Percentiles rank a stretch among this genome's conserved stretches.
Conservation (phyloP, 495 filamentous ascomycete genomes). For the Rusavskia elegans region DNA sequence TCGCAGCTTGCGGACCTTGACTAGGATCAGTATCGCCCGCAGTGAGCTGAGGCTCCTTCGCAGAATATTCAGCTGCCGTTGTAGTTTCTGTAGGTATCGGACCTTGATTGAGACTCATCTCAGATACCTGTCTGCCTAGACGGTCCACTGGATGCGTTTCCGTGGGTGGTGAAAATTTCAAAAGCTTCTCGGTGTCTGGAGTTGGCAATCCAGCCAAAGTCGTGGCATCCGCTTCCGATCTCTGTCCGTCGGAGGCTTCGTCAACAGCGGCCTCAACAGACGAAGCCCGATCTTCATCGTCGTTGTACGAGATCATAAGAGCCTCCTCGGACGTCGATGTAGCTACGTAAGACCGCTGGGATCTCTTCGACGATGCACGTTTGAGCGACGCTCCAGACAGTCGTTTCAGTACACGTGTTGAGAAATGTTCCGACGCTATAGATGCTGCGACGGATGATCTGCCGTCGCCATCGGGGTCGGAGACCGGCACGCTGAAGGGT, state of each 20-base stretch:
- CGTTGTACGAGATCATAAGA: conserved; percentile 23
- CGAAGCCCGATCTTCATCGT: conserved; percentile 15
- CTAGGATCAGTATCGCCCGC: not conserved
- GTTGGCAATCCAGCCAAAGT: not conserved
- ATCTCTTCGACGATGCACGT: conserved; percentile 30
- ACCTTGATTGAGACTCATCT: not conserved
- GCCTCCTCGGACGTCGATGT: conserved; percentile 23
- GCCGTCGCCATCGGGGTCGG: conserved; percentile 26
- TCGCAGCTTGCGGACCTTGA: not conserved
- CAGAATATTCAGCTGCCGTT: not conserved
- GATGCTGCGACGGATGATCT: conserved; percentile 45
- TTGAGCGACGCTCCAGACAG: conserved; percentile 30
- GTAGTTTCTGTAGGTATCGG: not conserved
- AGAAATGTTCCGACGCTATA: conserved; percentile 28
- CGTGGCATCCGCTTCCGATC: not conserved
- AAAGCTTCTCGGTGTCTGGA: not conserved
- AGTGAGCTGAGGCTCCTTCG: not conserved
- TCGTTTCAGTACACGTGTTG: conserved; percentile 20
- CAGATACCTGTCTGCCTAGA: not conserved
- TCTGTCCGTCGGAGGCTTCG: conserved; percentile 23
- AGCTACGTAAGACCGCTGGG: conserved; percentile 15
- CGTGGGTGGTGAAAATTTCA: not conserved
- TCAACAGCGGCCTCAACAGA: conserved; percentile 40
- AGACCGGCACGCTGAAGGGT: conserved; percentile 40
- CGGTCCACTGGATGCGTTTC: not conserved